Percentiles rank a stretch among this genome's conserved stretches.
phyloP scores from a whole-genome alignment of 306 rosid genomes.

The Inga oerstediana region DNA sequence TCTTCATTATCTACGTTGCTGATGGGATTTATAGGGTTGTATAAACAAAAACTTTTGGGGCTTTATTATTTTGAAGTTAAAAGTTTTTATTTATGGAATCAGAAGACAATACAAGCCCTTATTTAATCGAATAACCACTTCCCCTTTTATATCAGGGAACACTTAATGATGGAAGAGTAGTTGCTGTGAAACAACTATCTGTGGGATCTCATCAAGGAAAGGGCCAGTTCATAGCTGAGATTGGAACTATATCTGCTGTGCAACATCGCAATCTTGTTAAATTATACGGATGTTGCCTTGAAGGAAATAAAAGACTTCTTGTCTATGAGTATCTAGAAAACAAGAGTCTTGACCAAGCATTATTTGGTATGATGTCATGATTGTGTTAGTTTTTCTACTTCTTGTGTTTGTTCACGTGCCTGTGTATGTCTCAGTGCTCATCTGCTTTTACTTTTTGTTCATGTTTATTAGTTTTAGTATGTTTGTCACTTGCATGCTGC shows the following conservation, averaged over 20 bases:
- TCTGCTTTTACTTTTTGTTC: neutral
- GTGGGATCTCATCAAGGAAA: constrained; percentile 82
- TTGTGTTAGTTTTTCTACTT: neutral
- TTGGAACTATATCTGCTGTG: constrained; percentile 81
- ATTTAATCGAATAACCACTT: neutral
- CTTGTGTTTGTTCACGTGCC: neutral
- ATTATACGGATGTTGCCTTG: constrained; percentile 76
- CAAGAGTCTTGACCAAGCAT: constrained; percentile 84
- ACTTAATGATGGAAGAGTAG: constrained; percentile 71
- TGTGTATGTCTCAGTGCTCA: neutral
- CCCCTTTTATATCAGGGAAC: constrained; percentile 54
- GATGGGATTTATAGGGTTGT: neutral
- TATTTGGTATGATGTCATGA: constrained; percentile 75
- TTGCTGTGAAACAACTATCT: constrained; percentile 84
- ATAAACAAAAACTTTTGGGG: neutral
- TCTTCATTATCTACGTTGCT: neutral
- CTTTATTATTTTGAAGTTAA: neutral
- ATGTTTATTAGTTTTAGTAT: neutral
- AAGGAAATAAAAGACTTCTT: constrained; percentile 71
- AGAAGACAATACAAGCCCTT: neutral
- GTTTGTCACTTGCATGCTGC: constrained; percentile 28
- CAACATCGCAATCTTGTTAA: constrained; percentile 85
- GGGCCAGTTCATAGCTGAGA: constrained; percentile 77
- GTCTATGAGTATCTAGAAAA: constrained; percentile 83
- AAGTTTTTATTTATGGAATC: neutral